Conservation (phyloP, 208 protist species). For the Leishmania tarentolae region DNA sequence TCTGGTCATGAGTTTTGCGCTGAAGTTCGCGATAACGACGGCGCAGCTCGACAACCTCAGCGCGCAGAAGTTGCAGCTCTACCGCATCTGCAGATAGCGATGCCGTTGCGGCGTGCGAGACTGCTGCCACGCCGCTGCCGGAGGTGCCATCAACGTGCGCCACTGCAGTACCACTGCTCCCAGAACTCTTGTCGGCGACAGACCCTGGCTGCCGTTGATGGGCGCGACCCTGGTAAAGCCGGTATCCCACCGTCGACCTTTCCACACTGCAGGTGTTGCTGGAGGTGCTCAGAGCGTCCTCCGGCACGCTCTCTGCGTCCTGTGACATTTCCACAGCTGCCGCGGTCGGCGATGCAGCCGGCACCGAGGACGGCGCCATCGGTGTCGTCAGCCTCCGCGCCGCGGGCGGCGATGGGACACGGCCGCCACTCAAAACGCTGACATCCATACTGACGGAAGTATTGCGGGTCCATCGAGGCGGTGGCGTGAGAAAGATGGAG, state of each 20-base stretch:
- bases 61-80: slow-evolving; percentile 11
- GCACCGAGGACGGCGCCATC: background rate
- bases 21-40: slow-evolving; percentile 26
- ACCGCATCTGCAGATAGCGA: background rate
- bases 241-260: slow-evolving; percentile 20
- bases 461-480: background rate
- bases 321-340: background rate
- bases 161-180: background rate
- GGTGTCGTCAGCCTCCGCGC: background rate
- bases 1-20: slow-evolving; percentile 13
- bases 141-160: background rate
- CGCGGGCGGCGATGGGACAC: background rate
- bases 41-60: slow-evolving; percentile 17
- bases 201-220: background rate
- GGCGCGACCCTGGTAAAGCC: slow-evolving; percentile 2
- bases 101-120: background rate
- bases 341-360: background rate
- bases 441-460: background rate
- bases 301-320: background rate
- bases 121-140: background rate
- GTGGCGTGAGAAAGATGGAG: slow-evolving; percentile 1
- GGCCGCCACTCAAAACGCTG: background rate
- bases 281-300: background rate
- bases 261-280: background rate
- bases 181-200: background rate